These are phyloP conservation scores for Madurella fahalii DNA, from an alignment of 2,329 filamentous ascomycete genomes.

Conservation along the genomic window DNA sequence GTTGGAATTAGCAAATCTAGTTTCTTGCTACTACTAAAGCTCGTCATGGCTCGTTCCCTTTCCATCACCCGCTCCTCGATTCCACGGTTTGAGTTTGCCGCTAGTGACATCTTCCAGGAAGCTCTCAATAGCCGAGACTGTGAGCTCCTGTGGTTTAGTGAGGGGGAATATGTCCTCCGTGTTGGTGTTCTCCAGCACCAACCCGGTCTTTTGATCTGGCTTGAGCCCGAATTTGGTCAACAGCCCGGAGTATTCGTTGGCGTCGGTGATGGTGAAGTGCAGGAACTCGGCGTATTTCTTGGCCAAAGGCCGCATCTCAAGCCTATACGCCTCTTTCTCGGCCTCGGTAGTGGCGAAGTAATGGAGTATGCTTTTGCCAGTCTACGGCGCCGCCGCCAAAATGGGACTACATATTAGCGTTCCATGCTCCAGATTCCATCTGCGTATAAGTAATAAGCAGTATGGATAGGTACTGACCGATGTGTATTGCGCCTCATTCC, in stretches of 20 bases:
- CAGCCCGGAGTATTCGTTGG: conserved; percentile 42
- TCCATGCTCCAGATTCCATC: too few relatives aligned
- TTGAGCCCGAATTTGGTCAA: conserved; percentile 36
- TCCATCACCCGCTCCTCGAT: background rate
- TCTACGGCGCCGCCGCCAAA: conserved; percentile 1
- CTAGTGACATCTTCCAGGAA: conserved; percentile 43
- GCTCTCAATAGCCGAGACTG: conserved; percentile 34
- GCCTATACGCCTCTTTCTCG: conserved; percentile 35
- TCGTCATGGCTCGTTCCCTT: conserved; percentile 18
- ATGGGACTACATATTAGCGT: too few relatives aligned
- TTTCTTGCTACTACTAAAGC: conserved; percentile 3
- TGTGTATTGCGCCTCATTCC: conserved; percentile 41
- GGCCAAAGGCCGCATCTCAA: conserved; percentile 37
- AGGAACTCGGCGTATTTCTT: conserved; percentile 45
- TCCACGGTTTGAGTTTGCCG: conserved; percentile 37
- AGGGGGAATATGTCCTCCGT: conserved; percentile 43
- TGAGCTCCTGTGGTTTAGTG: conserved; percentile 26
- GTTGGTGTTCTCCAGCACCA: conserved; percentile 43
- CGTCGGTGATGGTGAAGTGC: conserved; percentile 44
- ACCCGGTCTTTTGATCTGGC: conserved; percentile 27
- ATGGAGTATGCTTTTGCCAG: conserved; percentile 29
- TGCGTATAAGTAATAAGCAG: too few relatives aligned
- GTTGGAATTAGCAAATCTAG: background rate
- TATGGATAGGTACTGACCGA: conserved; percentile 29
- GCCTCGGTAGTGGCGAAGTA: conserved; percentile 31